Conservation (phyloP, 257 asterid species). For the Schizonepeta tenuifolia region DNA sequence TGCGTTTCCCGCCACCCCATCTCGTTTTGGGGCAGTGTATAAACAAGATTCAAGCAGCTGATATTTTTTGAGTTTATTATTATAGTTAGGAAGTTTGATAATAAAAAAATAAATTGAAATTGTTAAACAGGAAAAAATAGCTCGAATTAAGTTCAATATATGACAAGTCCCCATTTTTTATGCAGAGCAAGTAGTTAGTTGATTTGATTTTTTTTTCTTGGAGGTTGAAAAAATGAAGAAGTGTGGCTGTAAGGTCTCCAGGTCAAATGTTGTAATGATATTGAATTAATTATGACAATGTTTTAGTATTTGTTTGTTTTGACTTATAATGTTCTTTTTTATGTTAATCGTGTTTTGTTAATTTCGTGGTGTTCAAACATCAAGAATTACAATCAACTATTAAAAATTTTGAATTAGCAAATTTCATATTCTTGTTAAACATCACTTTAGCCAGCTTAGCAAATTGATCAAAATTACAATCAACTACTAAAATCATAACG, state of each 20-base stretch:
- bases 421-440: neutral
- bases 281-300: neutral
- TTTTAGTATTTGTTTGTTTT: neutral
- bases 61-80: neutral
- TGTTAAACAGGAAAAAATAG: neutral
- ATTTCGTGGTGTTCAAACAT: neutral
- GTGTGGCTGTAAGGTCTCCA: neutral
- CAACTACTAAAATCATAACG: neutral
- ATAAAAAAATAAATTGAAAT: neutral
- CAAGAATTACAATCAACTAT: no score
- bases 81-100: conserved; percentile 1
- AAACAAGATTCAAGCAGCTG: conserved; percentile 13
- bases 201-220: neutral
- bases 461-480: neutral
- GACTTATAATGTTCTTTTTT: neutral
- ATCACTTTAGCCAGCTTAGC: neutral
- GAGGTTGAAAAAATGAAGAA: conserved; percentile 13
- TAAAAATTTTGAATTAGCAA: no score
- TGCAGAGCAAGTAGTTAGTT: neutral
- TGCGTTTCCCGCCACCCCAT: neutral
- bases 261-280: conserved; percentile 4
- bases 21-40: conserved; percentile 2
- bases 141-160: neutral
- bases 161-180: neutral
- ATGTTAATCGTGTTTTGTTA: neutral